A percentile compares a stretch with the other conserved stretches of the same genome.
phyloP scores from a whole-genome alignment of 352 stramenopile species.

The Lagenidium sp. region DNA sequence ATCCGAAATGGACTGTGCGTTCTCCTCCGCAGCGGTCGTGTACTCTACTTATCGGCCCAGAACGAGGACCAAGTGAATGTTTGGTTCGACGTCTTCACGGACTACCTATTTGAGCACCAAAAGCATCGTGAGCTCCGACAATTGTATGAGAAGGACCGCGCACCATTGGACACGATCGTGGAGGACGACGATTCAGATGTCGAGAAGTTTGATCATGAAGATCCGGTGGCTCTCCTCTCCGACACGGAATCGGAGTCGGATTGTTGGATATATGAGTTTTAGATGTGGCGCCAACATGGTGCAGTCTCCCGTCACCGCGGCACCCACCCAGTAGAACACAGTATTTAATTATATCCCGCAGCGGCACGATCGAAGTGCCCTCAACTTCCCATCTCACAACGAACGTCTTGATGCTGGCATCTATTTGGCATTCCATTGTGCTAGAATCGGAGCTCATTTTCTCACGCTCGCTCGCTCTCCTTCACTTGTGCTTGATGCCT shows the following conservation, averaged over 20 bases:
- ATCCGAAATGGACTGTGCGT: conserved; percentile 42
- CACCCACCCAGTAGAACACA: too few species aligned
- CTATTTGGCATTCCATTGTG: too few species aligned
- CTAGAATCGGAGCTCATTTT: too few species aligned
- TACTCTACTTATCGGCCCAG: conserved; percentile 33
- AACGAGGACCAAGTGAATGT: conserved; percentile 43
- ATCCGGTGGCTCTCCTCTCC: conserved; percentile 4
- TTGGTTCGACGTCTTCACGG: conserved; percentile 56
- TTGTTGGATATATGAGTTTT: conserved; percentile 13
- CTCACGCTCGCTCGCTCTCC: too few species aligned
- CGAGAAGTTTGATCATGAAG: conserved; percentile 1
- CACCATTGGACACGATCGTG: conserved; percentile 7
- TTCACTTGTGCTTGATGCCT: too few species aligned
- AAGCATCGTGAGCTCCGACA: conserved; percentile 8
- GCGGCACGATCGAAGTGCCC: too few species aligned
- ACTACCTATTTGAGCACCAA: conserved; percentile 22
- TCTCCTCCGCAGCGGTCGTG: conserved; percentile 32
- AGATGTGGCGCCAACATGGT: too few species aligned
- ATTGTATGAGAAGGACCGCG: conserved; percentile 4
- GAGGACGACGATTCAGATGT: conserved; percentile 6
- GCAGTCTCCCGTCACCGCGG: too few species aligned
- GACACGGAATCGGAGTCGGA: conserved; percentile 13
- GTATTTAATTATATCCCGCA: too few species aligned
- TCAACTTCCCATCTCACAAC: too few species aligned
- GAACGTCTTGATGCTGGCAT: too few species aligned